Percentiles rank a stretch among this genome's conserved stretches.
These are phyloP conservation scores for Plasmodium cynomolgi DNA, from an alignment of 169 alveolate species.

Conservation along the genomic window DNA sequence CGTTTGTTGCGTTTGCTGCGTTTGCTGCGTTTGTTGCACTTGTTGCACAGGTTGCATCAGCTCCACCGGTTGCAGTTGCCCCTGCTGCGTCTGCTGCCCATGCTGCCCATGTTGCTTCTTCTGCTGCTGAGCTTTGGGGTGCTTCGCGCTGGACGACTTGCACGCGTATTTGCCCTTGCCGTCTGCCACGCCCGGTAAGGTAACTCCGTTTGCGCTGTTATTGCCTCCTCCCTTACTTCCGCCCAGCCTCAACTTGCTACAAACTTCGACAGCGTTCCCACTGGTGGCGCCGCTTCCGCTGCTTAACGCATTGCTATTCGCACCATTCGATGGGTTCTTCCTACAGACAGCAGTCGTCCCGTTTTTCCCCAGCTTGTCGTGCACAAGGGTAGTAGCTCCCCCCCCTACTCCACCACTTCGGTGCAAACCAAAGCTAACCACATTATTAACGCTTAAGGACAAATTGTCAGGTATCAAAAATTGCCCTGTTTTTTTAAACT, in stretches of 20 bases:
- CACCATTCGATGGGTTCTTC: constrained; percentile 1
- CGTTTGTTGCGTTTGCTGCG: too few species aligned
- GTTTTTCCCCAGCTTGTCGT: background rate
- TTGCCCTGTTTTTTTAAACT: constrained; percentile 72
- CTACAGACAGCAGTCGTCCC: background rate
- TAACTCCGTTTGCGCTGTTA: background rate
- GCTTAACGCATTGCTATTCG: background rate
- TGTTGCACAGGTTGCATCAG: too few species aligned
- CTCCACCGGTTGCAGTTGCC: background rate
- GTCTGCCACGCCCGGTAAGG: background rate
- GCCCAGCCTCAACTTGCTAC: background rate
- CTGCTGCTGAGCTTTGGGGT: constrained; percentile 4
- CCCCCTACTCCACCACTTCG: background rate
- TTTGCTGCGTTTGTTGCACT: too few species aligned
- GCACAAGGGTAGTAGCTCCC: background rate
- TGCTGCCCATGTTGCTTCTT: background rate
- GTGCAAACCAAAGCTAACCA: background rate
- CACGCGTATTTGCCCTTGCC: constrained; percentile 1
- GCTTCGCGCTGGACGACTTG: background rate
- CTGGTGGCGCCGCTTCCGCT: background rate
- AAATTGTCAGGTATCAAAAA: constrained; percentile 67
- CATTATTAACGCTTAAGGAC: constrained; percentile 5
- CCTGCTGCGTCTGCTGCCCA: background rate
- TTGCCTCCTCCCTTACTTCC: background rate
- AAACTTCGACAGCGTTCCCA: background rate